Conservation (phyloP, 148 eudicot species). For the Vaccinium myrtillus region DNA sequence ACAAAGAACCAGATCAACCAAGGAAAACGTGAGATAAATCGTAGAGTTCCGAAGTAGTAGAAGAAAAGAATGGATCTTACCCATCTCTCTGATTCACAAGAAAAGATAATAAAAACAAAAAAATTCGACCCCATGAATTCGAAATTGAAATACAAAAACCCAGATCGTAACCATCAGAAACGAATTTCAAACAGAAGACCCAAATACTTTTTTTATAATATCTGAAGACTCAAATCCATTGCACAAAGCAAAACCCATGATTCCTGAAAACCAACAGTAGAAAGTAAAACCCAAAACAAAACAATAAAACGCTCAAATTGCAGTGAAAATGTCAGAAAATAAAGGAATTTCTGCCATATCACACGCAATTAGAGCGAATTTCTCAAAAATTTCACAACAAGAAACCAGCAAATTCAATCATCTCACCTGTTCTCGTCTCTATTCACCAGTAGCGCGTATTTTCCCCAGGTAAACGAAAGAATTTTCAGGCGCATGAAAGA, state of each 20-base stretch:
- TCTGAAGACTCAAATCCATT: neutral
- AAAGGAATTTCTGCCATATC: neutral
- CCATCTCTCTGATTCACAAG: neutral
- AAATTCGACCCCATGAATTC: neutral
- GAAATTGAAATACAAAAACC: neutral
- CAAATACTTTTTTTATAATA: neutral
- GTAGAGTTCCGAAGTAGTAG: neutral
- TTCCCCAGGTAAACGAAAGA: neutral
- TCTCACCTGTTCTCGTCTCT: constrained; percentile 20
- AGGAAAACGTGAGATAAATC: constrained; percentile 9
- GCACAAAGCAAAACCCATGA: constrained; percentile 2
- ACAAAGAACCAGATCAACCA: constrained; percentile 5
- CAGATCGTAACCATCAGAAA: constrained; percentile 30
- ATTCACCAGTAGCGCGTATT: neutral
- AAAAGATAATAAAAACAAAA: neutral
- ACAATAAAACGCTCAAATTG: neutral
- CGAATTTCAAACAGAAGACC: constrained; percentile 1
- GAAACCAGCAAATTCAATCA: neutral
- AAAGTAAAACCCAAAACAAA: neutral
- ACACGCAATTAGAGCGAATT: neutral
- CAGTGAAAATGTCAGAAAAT: neutral
- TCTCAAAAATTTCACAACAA: neutral
- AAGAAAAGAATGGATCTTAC: constrained; percentile 19
- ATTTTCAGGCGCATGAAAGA: constrained; percentile 19
- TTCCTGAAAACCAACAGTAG: neutral